These are phyloP conservation scores for Oryza meyeriana DNA, from an alignment of 176 grass and related monocot genomes.

Conservation along the genomic window DNA sequence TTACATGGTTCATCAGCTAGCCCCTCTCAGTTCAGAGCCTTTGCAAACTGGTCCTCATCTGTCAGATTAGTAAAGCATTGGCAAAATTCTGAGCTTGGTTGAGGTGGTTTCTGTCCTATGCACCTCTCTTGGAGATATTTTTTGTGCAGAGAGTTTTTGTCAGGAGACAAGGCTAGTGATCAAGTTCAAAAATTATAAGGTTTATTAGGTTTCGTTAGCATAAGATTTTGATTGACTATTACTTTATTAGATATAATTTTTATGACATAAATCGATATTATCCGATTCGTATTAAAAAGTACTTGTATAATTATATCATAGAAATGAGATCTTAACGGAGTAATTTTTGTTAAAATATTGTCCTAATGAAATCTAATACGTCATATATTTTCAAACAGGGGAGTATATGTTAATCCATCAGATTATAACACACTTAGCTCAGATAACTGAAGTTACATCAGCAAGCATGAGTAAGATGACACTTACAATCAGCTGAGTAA, in stretches of 20 bases:
- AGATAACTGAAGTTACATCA: not conserved
- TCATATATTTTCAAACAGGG: too few species aligned
- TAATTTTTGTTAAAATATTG: too few species aligned
- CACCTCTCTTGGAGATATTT: not conserved
- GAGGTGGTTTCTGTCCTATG: too few species aligned
- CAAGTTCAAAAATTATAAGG: too few species aligned
- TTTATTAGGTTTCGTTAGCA: too few species aligned
- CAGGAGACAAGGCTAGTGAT: not conserved
- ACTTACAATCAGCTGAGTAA: not conserved
- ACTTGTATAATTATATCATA: too few species aligned
- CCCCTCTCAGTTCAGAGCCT: not conserved
- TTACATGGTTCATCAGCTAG: not conserved
- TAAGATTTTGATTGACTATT: too few species aligned
- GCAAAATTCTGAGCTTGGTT: not conserved
- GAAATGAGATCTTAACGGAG: too few species aligned
- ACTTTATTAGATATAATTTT: too few species aligned
- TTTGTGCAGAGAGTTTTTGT: not conserved
- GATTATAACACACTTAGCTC: not conserved
- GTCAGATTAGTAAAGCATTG: not conserved
- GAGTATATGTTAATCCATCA: not conserved
- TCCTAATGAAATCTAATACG: too few species aligned
- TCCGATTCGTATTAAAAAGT: too few species aligned
- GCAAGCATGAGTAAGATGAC: not conserved
- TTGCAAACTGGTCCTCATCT: constrained; percentile 5
- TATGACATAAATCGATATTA: too few species aligned